Base-by-base conservation (phyloP, 192 early-diverging fungal species). In the Chytriomyces sp. region DNA sequence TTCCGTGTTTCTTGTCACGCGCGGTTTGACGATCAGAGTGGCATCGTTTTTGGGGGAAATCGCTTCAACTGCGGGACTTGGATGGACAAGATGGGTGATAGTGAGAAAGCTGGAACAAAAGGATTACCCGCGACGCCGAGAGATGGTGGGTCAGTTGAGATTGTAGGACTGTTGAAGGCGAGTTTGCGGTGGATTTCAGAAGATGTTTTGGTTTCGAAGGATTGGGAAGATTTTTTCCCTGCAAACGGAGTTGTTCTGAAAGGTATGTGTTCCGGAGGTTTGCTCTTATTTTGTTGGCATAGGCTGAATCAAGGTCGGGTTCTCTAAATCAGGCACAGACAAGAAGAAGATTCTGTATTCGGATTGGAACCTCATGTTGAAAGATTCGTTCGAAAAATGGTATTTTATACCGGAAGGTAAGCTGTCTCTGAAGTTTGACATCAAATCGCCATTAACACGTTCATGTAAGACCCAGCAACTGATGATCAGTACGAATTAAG, bases 61-160 rank as follows among this genome's bases (percentile, higher is more conserved):
- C 50, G 85, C 48, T 96, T 85, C 84, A 99, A 99, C 83, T 99
- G 97, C 75, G 97, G 98, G 35, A 98, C 96, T 0, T 99, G 97
- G 98, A 98, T 98, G 96, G 98, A 98, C 84, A 99, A 98, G 68
- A 89, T 89, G 88, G 88, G 88, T 16, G 96, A 97, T 82, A 95
- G 92, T 43, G 92, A 90, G 49, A 96, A 94, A 84, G 97, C 98
- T n/a, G 91, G 93, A 7, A 98, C 89, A 48, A 91, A 92, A 44
- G 98, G 98, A 3, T 77, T 92, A 26, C 98, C 97, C 1, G 95
- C 92, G 0, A 99, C 95, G 3, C 95, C 97, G 63, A 90, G 97
- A 47, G 94, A 99, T 78, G 97, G 98, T 28, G 92, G 93, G 0
- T 89, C 88, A 23, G 86, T 98, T 16, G 97, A 99, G 84, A 95